Percentiles rank a stretch among this genome's conserved stretches.
These are phyloP conservation scores for Obelidium mucronatum DNA, from an alignment of 192 early-diverging fungal species.

Conservation along the genomic window DNA sequence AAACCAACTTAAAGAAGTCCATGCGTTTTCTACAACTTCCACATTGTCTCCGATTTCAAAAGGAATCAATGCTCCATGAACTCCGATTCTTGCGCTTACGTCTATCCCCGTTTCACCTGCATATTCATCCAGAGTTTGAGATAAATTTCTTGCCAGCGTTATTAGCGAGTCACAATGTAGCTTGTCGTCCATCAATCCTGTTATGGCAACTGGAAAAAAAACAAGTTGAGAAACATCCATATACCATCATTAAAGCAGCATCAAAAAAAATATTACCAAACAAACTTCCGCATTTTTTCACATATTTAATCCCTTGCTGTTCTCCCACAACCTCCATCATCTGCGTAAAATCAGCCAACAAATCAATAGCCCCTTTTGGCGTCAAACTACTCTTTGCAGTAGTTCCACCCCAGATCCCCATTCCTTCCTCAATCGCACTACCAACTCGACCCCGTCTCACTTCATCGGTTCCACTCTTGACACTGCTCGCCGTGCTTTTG, in stretches of 20 bases:
- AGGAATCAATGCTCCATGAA: conserved; percentile 25
- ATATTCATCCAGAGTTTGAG: conserved; percentile 34
- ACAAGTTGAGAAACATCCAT: not conserved
- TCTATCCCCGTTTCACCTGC: conserved; percentile 23
- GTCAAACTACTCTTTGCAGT: not conserved
- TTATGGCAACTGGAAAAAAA: conserved; percentile 20
- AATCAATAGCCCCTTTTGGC: conserved; percentile 25
- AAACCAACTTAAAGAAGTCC: conserved; percentile 13
- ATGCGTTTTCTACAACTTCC: conserved; percentile 20
- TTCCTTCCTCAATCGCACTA: not conserved
- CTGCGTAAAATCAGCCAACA: conserved; percentile 34
- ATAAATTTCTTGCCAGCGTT: conserved; percentile 14
- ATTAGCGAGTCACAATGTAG: conserved; percentile 27
- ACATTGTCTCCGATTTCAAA: not conserved
- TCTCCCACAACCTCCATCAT: conserved; percentile 33
- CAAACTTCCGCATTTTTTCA: conserved; percentile 23
- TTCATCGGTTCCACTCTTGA: no score
- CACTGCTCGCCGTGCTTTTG: not conserved
- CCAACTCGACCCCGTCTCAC: no score
- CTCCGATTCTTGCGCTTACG: conserved; percentile 21
- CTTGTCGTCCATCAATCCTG: no score
- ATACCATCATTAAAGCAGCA: not conserved
- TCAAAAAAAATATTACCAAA: conserved; percentile 16
- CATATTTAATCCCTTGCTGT: conserved; percentile 10
- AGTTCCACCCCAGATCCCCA: conserved; percentile 23